Conservation (phyloP, 2,329 filamentous ascomycete genomes). For the Fusarium sp. region DNA sequence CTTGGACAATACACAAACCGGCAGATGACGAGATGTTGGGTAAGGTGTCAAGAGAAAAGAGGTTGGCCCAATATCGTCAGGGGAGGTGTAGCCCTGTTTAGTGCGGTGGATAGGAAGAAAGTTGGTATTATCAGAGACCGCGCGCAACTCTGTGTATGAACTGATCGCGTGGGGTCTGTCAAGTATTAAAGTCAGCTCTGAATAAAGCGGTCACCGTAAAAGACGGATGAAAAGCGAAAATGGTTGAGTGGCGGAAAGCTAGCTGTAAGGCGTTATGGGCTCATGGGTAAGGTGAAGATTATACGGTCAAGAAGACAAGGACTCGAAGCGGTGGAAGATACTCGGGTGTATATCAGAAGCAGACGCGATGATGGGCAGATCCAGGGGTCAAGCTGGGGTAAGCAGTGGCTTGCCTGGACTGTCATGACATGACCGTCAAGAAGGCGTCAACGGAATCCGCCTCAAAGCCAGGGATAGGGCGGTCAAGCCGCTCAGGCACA, state of each 20-base stretch:
- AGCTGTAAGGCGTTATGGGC: conserved; percentile 14
- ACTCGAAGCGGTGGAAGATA: conserved; percentile 33
- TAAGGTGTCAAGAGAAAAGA: conserved; percentile 4
- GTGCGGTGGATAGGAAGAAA: neutral
- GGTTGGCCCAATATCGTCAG: conserved; percentile 1
- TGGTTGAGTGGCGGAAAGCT: conserved; percentile 11
- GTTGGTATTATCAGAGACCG: neutral
- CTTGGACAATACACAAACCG: conserved; percentile 31
- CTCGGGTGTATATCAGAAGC: conserved; percentile 21
- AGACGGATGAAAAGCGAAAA: conserved; percentile 10
- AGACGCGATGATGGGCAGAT: conserved; percentile 39
- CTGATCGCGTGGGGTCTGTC: conserved; percentile 28
- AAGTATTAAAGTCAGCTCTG: conserved; percentile 30
- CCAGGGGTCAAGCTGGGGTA: conserved; percentile 37
- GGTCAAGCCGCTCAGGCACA: conserved; percentile 35
- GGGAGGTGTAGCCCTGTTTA: neutral
- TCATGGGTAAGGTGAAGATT: conserved; percentile 39
- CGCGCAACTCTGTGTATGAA: conserved; percentile 6
- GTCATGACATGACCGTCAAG: conserved; percentile 14
- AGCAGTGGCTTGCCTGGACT: conserved; percentile 21
- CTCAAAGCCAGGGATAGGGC: conserved; percentile 23
- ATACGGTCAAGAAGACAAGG: conserved; percentile 31
- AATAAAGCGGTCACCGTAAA: conserved; percentile 35
- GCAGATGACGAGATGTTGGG: conserved; percentile 12
- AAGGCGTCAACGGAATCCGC: conserved; percentile 13